Evolutionary conservation across 495 filamentous ascomycete genomes (phyloP), one percentile per base, ranked within the genome.

Genomic region (Penicillium coffeae): DNA sequence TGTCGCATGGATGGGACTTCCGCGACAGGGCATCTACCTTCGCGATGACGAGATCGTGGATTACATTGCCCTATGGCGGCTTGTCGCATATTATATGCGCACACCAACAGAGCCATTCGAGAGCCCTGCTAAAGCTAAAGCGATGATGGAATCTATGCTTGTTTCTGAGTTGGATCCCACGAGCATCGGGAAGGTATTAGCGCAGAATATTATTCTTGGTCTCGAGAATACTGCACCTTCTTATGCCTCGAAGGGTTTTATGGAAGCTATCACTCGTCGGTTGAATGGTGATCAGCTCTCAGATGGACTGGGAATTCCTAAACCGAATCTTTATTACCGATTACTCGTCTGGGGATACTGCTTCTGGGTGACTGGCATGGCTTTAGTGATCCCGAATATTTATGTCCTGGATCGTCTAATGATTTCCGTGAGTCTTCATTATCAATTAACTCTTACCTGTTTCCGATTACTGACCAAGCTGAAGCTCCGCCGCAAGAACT

Each of bases 51-150:
- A 91, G 52, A 80, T 78, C 18, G 51, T 48, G 2, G 86, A 89
- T 50, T 91, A 88, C 52, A 71, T 89, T 42, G 86, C 87, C 0
- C 68, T 91, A 0, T 91, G 88, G 88, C 76, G 87, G 1, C 81
- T 87, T 21, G 77, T 90, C 15, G 85, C 79, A 1, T 73, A 87
- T 55, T 78, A 90, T 37, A 74, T 90, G 61, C 88, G 86, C 1
- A 80, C 79, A 3, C 85, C 85, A 1, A 80, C 77, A 0, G 71
- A 80, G 27, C 56, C 63, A 25, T 80, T 90, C 46, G 68, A 69
- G 15, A 79, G 68, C 16, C 70, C 79, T 1, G 65, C 64, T 8
- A 73, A 70, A 21, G 83, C 84, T 0, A 78, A 73, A 50, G 68
- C 70, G 0, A 72, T 81, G 50, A 84, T 89, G 80, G 86, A 90